A percentile compares a stretch with the other conserved stretches of the same genome.
These are phyloP conservation scores for Lodderomyces margitis DNA, from an alignment of 1,139 yeast genomes.

Conservation along the genomic window DNA sequence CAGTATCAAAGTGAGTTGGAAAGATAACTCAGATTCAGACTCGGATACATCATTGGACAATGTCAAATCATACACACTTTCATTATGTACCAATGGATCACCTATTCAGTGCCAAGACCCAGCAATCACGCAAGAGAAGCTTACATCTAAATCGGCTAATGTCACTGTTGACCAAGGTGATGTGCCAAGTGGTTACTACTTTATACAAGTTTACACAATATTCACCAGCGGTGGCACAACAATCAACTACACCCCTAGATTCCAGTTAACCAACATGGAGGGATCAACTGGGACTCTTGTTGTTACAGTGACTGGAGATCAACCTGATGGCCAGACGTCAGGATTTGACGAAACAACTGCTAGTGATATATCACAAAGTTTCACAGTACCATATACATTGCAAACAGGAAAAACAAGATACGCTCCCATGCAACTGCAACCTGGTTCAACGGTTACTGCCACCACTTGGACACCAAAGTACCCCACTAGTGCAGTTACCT, in stretches of 20 bases:
- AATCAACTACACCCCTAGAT: constrained; percentile 72
- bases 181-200: constrained; percentile 66
- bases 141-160: constrained; percentile 28
- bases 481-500: constrained; percentile 66
- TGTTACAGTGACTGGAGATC: constrained; percentile 28
- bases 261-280: constrained; percentile 64
- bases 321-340: constrained; percentile 28
- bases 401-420: constrained; percentile 75
- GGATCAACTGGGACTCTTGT: constrained; percentile 47
- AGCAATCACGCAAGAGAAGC: constrained; percentile 15
- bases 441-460: constrained; percentile 66
- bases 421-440: constrained; percentile 93
- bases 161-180: constrained; percentile 40
- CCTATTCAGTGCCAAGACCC: constrained; percentile 43
- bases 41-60: constrained; percentile 43
- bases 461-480: constrained; percentile 60
- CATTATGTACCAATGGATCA: constrained; percentile 64
- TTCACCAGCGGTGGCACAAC: constrained; percentile 47
- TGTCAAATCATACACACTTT: constrained; percentile 48
- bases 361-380: constrained; percentile 29
- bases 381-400: constrained; percentile 56
- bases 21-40: constrained; percentile 36
- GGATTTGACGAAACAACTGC: constrained; percentile 30
- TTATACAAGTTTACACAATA: constrained; percentile 57
- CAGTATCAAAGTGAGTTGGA: constrained; percentile 57